Percentiles rank a stretch among this genome's conserved stretches.
phyloP scores from a whole-genome alignment of 1,284 basidiomycete genomes.

The Ganoderma sinense region DNA sequence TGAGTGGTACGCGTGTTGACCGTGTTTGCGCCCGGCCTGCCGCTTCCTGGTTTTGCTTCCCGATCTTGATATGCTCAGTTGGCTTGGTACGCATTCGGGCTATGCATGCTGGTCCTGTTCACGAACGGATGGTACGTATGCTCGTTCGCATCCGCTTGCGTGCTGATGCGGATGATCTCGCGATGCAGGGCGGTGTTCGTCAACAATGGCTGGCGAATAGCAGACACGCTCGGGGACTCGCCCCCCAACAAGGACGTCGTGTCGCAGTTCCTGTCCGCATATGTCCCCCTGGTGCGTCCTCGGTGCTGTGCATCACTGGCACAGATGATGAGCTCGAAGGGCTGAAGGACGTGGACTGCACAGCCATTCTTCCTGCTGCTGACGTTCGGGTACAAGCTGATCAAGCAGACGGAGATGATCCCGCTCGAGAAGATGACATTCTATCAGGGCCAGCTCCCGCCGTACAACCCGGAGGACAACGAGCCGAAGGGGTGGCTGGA shows the following conservation, averaged over 20 bases:
- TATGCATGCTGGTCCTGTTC: constrained; percentile 38
- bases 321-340: too few species aligned
- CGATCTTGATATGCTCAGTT: constrained; percentile 24
- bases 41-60: too few species aligned
- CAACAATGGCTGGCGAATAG: constrained; percentile 37
- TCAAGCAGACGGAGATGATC: constrained; percentile 40
- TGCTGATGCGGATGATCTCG: neutral
- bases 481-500: constrained; percentile 20
- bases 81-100: constrained; percentile 38
- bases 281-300: constrained; percentile 40
- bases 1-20: too few species aligned
- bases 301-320: too few species aligned
- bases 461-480: constrained; percentile 1
- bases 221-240: constrained; percentile 13
- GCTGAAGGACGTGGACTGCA: neutral
- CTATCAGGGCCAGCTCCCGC: constrained; percentile 24
- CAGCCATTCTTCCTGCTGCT: constrained; percentile 40
- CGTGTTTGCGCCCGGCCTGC: too few species aligned
- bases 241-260: constrained; percentile 22
- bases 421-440: constrained; percentile 39
- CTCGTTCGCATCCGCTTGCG: neutral
- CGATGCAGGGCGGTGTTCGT: constrained; percentile 37
- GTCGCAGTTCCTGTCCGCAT: constrained; percentile 38
- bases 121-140: constrained; percentile 40
- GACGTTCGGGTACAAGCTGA: constrained; percentile 42